Evolutionary conservation across 257 asterid genomes (phyloP).

Genomic region (Penstemon eatonii): DNA sequence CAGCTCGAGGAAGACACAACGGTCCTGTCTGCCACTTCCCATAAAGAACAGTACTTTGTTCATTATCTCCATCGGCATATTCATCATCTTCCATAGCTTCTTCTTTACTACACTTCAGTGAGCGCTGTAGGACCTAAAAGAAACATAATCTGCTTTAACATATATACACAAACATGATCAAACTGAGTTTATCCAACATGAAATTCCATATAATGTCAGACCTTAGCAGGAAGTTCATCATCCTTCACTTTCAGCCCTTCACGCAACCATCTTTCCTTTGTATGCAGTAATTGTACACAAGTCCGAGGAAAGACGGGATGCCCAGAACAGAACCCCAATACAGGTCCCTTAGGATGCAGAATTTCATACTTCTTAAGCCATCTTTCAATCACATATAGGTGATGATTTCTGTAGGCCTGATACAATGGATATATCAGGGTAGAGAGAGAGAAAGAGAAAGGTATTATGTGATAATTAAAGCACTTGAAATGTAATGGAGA

Average conservation of each 20-base stretch:
- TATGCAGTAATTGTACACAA: constrained; percentile 76
- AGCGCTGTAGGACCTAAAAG: constrained; percentile 61
- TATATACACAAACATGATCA: constrained; percentile 2
- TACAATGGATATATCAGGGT: neutral
- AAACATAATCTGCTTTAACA: constrained; percentile 13
- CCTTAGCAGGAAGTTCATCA: constrained; percentile 83
- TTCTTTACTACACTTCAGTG: constrained; percentile 52
- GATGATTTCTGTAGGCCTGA: constrained; percentile 91
- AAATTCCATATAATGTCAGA: constrained; percentile 33
- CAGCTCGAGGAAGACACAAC: constrained; percentile 76
- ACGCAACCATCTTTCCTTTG: constrained; percentile 81
- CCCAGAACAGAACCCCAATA: constrained; percentile 84
- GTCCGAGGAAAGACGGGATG: constrained; percentile 89
- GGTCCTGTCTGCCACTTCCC: constrained; percentile 98
- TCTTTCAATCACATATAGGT: constrained; percentile 76
- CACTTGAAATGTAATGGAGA: constrained; percentile 10
- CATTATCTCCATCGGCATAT: constrained; percentile 39
- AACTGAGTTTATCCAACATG: constrained; percentile 17
- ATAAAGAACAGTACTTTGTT: constrained; percentile 53
- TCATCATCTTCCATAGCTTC: constrained; percentile 51
- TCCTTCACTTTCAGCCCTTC: constrained; percentile 89
- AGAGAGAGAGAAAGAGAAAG: too few species aligned
- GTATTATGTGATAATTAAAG: neutral
- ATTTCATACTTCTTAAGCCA: constrained; percentile 86
- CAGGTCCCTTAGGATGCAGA: constrained; percentile 84